These are phyloP conservation scores for Atalantia buxifolia DNA, from an alignment of 345 rosid species.

Conservation along the genomic window DNA sequence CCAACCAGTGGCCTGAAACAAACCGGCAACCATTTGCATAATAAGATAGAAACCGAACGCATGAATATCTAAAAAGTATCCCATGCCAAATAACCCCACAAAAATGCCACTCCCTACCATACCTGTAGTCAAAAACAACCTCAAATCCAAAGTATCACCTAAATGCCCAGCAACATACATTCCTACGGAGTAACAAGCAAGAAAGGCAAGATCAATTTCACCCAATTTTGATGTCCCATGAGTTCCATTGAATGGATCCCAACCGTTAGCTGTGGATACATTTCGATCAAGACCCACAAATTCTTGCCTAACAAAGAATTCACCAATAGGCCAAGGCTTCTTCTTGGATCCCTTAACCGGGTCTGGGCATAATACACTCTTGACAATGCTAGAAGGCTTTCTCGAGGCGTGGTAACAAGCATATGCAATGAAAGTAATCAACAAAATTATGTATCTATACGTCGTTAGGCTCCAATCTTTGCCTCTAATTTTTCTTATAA, in stretches of 20 bases:
- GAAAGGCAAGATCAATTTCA: slow-evolving; percentile 87
- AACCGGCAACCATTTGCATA: slow-evolving; percentile 88
- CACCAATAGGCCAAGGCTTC: slow-evolving; percentile 68
- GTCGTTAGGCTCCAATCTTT: slow-evolving; percentile 65
- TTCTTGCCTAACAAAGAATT: slow-evolving; percentile 48
- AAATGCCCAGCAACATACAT: slow-evolving; percentile 94
- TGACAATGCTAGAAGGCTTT: slow-evolving; percentile 89
- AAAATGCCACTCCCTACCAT: slow-evolving; percentile 93
- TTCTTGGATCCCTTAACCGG: slow-evolving; percentile 8
- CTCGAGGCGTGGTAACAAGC: slow-evolving; percentile 92
- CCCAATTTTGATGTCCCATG: slow-evolving; percentile 82
- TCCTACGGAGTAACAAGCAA: slow-evolving; percentile 80
- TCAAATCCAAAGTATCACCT: slow-evolving; percentile 81
- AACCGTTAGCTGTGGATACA: slow-evolving; percentile 34
- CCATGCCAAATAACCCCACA: slow-evolving; percentile 88
- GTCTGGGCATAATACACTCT: slow-evolving; percentile 79
- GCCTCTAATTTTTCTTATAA: slow-evolving; percentile 46
- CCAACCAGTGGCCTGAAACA: slow-evolving; percentile 96
- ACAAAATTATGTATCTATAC: slow-evolving; percentile 57
- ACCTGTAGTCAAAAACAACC: slow-evolving; percentile 78
- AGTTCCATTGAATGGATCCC: slow-evolving; percentile 74
- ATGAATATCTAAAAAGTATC: slow-evolving; percentile 78
- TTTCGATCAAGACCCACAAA: not conserved
- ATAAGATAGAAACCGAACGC: slow-evolving; percentile 58
- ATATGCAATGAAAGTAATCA: slow-evolving; percentile 84